phyloP scores from a whole-genome alignment of 208 protist species.

The Wallacemonas sp. region DNA sequence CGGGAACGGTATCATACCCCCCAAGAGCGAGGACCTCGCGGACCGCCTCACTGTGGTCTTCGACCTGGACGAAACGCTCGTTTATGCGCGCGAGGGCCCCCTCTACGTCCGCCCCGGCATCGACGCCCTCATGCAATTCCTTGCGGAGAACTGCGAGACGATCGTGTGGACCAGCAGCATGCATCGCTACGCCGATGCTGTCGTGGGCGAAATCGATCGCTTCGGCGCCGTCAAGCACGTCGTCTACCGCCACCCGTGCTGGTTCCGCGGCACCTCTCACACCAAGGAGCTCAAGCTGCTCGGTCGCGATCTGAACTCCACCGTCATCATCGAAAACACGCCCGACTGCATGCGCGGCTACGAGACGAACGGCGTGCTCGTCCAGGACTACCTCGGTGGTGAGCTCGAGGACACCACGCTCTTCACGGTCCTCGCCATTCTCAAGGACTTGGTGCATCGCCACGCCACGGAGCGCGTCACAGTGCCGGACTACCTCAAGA shows the following conservation, averaged over 20 bases:
- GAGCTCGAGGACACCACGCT: slow-evolving; percentile 88
- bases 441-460: slow-evolving; percentile 70
- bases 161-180: slow-evolving; percentile 89
- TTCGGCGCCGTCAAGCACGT: slow-evolving; percentile 64
- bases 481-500: slow-evolving; percentile 77
- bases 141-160: slow-evolving; percentile 77
- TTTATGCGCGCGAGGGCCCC: slow-evolving; percentile 84
- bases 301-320: slow-evolving; percentile 69
- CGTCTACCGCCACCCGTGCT: slow-evolving; percentile 77
- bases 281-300: slow-evolving; percentile 87
- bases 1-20: slow-evolving; percentile 50
- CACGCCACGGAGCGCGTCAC: slow-evolving; percentile 40
- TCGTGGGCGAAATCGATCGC: slow-evolving; percentile 82
- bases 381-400: slow-evolving; percentile 91
- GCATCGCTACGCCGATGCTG: slow-evolving; percentile 84
- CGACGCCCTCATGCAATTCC: slow-evolving; percentile 76
- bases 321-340: slow-evolving; percentile 92
- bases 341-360: slow-evolving; percentile 88
- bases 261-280: slow-evolving; percentile 61
- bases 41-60: slow-evolving; percentile 88
- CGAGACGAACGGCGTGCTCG: slow-evolving; percentile 86
- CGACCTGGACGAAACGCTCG: slow-evolving; percentile 92
- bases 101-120: slow-evolving; percentile 90
- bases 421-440: slow-evolving; percentile 50
- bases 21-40: slow-evolving; percentile 43